phyloP scores from a whole-genome alignment of 2,329 filamentous ascomycete genomes.

The Aphanoascus verrucosus region DNA sequence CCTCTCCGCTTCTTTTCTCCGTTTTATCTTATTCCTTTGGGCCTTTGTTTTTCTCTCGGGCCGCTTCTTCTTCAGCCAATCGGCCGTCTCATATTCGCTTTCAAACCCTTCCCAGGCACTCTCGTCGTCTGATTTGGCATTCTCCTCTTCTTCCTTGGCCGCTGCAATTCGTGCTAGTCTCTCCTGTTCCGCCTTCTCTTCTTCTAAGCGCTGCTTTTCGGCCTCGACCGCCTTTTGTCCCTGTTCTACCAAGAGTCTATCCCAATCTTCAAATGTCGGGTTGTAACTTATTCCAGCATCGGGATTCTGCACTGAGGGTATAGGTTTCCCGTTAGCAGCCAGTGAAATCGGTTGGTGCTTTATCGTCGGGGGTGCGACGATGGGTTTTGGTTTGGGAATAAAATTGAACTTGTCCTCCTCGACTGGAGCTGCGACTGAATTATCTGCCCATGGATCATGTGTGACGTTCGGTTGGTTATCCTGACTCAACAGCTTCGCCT shows the following conservation, averaged over 20 bases:
- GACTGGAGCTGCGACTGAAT: slow-evolving; percentile 25
- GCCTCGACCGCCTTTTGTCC: slow-evolving; percentile 67
- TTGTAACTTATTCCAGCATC: slow-evolving; percentile 86
- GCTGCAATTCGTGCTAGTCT: slow-evolving; percentile 60
- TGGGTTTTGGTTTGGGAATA: slow-evolving; percentile 53
- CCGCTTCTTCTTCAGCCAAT: slow-evolving; percentile 59
- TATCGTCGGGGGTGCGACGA: slow-evolving; percentile 63
- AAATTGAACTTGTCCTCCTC: slow-evolving; percentile 52
- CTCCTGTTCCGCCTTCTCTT: slow-evolving; percentile 55
- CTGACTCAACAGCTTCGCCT: slow-evolving; percentile 35
- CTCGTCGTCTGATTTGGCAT: slow-evolving; percentile 71
- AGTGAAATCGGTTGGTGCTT: slow-evolving; percentile 70
- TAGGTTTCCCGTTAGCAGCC: slow-evolving; percentile 65
- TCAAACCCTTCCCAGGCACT: slow-evolving; percentile 85
- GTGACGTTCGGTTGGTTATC: slow-evolving; percentile 42
- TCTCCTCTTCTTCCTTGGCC: slow-evolving; percentile 63
- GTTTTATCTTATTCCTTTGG: slow-evolving; percentile 78
- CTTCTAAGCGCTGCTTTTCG: slow-evolving; percentile 62
- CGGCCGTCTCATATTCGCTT: slow-evolving; percentile 59
- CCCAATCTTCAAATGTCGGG: slow-evolving; percentile 76
- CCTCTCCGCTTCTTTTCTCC: slow-evolving; percentile 77
- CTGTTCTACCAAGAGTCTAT: slow-evolving; percentile 61
- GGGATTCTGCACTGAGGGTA: slow-evolving; percentile 70
- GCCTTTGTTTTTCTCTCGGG: slow-evolving; percentile 74
- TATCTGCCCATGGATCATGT: slow-evolving; percentile 69